Base-by-base conservation (phyloP, 768 basidiomycete genomes). In the Grammothele lineata region DNA sequence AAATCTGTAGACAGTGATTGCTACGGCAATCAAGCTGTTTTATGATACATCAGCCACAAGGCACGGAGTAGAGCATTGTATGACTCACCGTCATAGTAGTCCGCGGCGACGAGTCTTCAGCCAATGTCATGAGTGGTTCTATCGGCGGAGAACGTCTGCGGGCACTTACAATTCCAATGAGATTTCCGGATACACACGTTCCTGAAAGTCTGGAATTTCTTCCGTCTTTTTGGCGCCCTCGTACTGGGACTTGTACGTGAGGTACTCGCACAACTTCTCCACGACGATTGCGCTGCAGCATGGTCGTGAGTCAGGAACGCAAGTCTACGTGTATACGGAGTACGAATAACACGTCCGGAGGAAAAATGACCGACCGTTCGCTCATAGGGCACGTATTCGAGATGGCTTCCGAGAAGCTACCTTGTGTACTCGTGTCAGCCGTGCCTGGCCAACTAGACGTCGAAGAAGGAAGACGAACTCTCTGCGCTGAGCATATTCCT, bases 241-340 rank as follows among this genome's bases (percentile, higher is more conserved):
- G 61, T 90, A 92, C 50, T 91, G 75, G 1, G 81, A 71, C 67
- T 87, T 93, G 73, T 87, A 93, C 25, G 78, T 71, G 70, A 95
- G 87, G 61, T 92, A 96, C 65, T 97, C 93, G 34, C 91, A 75
- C 43, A 95, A 72, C 61, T 91, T 93, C 66, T 93, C 89, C 1
- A 90, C 79, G 27, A 95, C 83, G 21, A 85, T 76, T 2, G 69
- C 74, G 23, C 74, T 75, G 56, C 10, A 12, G 10, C 38, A 38
- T 12, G 19, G 30, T 22, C 8, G 27, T 30, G 40, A 44, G 47
- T 38, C 33, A 42, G 17, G 15, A 11, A 10, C 41, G 9, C 14
- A 30, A 7, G 38, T 19, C 11, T 19, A 39, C 37, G 15, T 12
- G n/a, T 24, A 18, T 23, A 22, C 23, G 38, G 32, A 15, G 15